Conservation (phyloP, 2,329 filamentous ascomycete species). For the Exophiala aquamarina region DNA sequence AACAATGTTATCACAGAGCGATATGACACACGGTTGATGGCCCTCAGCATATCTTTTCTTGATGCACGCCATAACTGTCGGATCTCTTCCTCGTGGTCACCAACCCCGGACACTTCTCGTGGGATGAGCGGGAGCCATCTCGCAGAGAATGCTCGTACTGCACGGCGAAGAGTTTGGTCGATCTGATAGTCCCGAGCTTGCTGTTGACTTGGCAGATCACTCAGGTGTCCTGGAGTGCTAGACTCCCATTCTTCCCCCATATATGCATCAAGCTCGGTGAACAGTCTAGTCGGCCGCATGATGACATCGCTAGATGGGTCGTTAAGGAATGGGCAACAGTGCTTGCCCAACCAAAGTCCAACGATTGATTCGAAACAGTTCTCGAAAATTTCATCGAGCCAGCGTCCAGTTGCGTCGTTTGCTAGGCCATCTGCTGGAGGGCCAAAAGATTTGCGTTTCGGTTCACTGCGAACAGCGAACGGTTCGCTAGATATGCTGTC, state of each 20-base stretch:
- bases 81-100: conserved; percentile 24
- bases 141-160: conserved; percentile 32
- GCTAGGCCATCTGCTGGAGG: conserved; percentile 3
- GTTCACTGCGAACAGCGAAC: background rate
- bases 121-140: conserved; percentile 31
- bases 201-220: conserved; percentile 5
- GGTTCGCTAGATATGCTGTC: background rate
- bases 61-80: conserved; percentile 37
- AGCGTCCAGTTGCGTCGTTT: conserved; percentile 13
- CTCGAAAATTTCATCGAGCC: conserved; percentile 34
- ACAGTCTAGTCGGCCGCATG: conserved; percentile 28
- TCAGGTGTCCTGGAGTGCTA: conserved; percentile 1
- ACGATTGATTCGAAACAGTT: conserved; percentile 42
- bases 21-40: conserved; percentile 44
- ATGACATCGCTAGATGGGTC: conserved; percentile 25
- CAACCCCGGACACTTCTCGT: background rate
- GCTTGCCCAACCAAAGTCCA: conserved; percentile 44
- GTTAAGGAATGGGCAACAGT: conserved; percentile 45
- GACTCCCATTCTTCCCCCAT: conserved; percentile 13
- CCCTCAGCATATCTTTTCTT: conserved; percentile 40
- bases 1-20: conserved; percentile 43
- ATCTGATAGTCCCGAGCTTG: conserved; percentile 25
- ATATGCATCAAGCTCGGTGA: conserved; percentile 33
- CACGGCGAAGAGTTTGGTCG: conserved; percentile 29
- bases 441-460: too few species aligned